A percentile compares a stretch with the other conserved stretches of the same genome.
These are phyloP conservation scores for Lipomyces kockii DNA, from an alignment of 805 yeast species.

Conservation along the genomic window DNA sequence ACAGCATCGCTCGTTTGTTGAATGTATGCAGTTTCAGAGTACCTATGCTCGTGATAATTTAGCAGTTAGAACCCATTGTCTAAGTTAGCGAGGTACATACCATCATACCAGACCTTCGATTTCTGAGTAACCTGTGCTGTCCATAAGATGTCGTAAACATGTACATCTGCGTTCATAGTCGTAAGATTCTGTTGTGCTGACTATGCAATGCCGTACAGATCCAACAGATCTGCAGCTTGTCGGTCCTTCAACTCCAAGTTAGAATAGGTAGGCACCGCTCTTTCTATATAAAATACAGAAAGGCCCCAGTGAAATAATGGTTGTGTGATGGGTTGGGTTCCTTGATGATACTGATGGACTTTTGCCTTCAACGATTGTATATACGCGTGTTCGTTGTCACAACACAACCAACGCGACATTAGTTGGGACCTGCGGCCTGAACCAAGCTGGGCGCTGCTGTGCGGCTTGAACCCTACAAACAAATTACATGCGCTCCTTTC, in stretches of 20 bases:
- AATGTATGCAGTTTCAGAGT: constrained; percentile 38
- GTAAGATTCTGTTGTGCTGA: neutral
- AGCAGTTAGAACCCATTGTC: neutral
- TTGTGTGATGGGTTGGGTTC: too few relatives aligned
- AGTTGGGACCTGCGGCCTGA: too few relatives aligned
- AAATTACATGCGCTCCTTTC: too few relatives aligned
- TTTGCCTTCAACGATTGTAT: too few relatives aligned
- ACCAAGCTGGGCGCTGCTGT: too few relatives aligned
- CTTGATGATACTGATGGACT: too few relatives aligned
- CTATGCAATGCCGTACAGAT: neutral
- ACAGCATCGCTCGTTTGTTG: constrained; percentile 41
- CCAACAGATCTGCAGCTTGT: neutral
- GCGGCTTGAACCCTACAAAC: too few relatives aligned
- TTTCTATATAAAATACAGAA: neutral
- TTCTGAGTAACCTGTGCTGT: constrained; percentile 47
- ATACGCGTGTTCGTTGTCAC: too few relatives aligned
- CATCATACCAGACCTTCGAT: constrained; percentile 48
- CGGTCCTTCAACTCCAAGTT: neutral
- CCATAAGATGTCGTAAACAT: constrained; percentile 43
- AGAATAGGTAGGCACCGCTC: neutral
- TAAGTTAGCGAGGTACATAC: constrained; percentile 27
- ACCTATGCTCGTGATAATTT: constrained; percentile 10
- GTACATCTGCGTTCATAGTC: constrained; percentile 22
- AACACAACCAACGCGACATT: too few relatives aligned
- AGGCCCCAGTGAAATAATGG: neutral